These are phyloP conservation scores for Plasmopara viticola DNA, from an alignment of 352 stramenopile species.

Conservation along the genomic window DNA sequence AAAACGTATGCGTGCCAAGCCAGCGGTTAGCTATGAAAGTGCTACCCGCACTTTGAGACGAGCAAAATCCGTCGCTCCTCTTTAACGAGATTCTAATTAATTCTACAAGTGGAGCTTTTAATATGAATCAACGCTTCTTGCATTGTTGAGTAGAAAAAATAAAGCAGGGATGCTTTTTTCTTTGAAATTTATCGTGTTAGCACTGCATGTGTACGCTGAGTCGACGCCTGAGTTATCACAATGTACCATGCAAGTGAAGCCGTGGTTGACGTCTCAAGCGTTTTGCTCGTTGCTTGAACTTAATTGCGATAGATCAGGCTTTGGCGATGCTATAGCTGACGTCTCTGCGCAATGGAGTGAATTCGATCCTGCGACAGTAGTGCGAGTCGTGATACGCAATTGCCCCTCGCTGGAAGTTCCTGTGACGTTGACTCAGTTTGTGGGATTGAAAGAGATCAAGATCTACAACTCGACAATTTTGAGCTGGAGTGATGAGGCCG, in stretches of 20 bases:
- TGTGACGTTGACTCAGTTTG: slow-evolving; percentile 4
- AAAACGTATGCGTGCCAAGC: slow-evolving; percentile 15
- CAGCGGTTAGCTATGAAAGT: not conserved
- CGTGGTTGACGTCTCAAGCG: slow-evolving; percentile 27
- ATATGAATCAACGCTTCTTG: not conserved
- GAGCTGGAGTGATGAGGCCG: slow-evolving; percentile 9
- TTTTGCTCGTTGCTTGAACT: slow-evolving; percentile 38
- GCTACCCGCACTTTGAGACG: slow-evolving; percentile 3
- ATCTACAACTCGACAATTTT: slow-evolving; percentile 27
- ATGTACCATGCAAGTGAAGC: slow-evolving; percentile 30
- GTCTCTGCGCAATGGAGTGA: slow-evolving; percentile 7
- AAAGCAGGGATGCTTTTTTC: slow-evolving; percentile 18
- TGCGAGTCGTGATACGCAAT: slow-evolving; percentile 21
- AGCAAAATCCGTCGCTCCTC: slow-evolving; percentile 13
- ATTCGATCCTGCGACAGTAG: slow-evolving; percentile 17
- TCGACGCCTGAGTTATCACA: slow-evolving; percentile 5
- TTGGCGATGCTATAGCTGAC: slow-evolving; percentile 5
- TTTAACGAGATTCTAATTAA: slow-evolving; percentile 12
- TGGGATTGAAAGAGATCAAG: slow-evolving; percentile 22
- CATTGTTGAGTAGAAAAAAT: slow-evolving; percentile 13
- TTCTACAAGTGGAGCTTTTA: slow-evolving; percentile 5
- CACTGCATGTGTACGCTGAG: slow-evolving; percentile 21
- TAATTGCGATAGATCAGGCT: slow-evolving; percentile 19
- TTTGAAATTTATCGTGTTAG: slow-evolving; percentile 25
- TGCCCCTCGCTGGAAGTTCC: slow-evolving; percentile 29